These are phyloP conservation scores for Musa balbisiana DNA, from an alignment of 202 grass and related monocot species.

Conservation along the genomic window DNA sequence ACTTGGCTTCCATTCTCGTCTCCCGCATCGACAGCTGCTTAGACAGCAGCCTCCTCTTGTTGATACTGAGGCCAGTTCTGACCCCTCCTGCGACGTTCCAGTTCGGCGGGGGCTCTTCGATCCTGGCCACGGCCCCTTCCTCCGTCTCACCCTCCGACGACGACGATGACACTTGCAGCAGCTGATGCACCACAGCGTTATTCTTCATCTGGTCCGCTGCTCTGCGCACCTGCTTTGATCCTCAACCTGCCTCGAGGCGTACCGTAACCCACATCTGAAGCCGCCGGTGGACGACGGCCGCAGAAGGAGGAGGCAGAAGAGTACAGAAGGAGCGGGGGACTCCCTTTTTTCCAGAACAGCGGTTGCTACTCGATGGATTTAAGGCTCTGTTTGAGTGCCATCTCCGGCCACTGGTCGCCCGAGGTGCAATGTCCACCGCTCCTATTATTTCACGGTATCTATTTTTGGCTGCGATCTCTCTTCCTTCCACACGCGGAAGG, in stretches of 20 bases:
- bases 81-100: not conserved
- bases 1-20: slow-evolving; percentile 56
- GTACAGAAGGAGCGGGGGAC: not conserved
- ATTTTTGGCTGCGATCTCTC: not conserved
- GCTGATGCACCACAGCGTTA: not conserved
- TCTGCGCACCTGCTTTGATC: not conserved
- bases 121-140: too few species aligned
- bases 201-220: not conserved
- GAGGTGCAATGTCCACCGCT: not conserved
- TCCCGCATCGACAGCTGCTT: slow-evolving; percentile 65
- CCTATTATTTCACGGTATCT: not conserved
- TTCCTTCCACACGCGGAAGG: not conserved
- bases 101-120: not conserved
- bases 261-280: too few species aligned
- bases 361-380: not conserved
- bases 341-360: too few species aligned
- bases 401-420: too few species aligned
- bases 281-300: not conserved
- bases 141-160: not conserved
- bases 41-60: slow-evolving; percentile 24
- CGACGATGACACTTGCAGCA: not conserved
- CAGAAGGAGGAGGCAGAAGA: not conserved
- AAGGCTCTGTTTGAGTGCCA: not conserved
- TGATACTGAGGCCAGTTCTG: not conserved
- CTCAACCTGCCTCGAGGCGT: not conserved